Percentiles rank a stretch among this genome's conserved stretches.
These are phyloP conservation scores for Amborella trichopoda DNA, from an alignment of 164 flowering plant species.

Conservation along the genomic window DNA sequence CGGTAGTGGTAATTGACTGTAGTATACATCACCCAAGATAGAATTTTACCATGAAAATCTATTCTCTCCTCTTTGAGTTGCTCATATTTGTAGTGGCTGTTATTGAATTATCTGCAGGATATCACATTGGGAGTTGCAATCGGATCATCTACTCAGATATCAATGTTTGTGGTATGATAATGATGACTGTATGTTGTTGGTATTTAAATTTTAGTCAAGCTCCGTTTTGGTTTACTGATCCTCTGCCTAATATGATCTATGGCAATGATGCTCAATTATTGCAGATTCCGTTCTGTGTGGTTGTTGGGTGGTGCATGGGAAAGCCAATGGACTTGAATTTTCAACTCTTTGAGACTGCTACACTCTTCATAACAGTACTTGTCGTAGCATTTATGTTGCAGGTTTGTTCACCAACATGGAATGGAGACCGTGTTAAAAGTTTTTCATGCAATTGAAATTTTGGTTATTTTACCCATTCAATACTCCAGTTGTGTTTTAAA, in stretches of 20 bases:
- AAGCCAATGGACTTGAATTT: constrained; percentile 62
- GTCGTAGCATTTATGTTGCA: constrained; percentile 75
- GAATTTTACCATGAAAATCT: too few relatives aligned
- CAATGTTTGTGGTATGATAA: constrained; percentile 60
- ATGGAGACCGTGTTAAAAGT: too few relatives aligned
- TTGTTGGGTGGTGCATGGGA: constrained; percentile 66
- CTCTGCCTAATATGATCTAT: neutral
- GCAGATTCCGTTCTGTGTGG: constrained; percentile 78
- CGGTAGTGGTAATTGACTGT: too few relatives aligned
- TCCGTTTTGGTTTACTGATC: neutral
- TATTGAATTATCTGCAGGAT: constrained; percentile 34
- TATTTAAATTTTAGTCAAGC: neutral
- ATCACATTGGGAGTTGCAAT: constrained; percentile 69
- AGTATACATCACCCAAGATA: too few relatives aligned
- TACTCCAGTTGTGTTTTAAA: too few relatives aligned
- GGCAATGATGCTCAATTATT: constrained; percentile 8
- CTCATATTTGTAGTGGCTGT: too few relatives aligned
- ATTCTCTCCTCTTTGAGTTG: too few relatives aligned
- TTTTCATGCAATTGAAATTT: too few relatives aligned
- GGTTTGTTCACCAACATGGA: constrained; percentile 30
- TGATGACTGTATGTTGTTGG: neutral
- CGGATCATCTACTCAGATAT: constrained; percentile 71
- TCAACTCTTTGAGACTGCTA: constrained; percentile 67
- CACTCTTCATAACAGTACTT: constrained; percentile 58
- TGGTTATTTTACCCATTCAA: too few relatives aligned